A percentile compares a stretch with the other conserved stretches of the same genome.
Conservation (phyloP, 192 early-diverging fungal genomes). For the Linnemannia schmuckeri region DNA sequence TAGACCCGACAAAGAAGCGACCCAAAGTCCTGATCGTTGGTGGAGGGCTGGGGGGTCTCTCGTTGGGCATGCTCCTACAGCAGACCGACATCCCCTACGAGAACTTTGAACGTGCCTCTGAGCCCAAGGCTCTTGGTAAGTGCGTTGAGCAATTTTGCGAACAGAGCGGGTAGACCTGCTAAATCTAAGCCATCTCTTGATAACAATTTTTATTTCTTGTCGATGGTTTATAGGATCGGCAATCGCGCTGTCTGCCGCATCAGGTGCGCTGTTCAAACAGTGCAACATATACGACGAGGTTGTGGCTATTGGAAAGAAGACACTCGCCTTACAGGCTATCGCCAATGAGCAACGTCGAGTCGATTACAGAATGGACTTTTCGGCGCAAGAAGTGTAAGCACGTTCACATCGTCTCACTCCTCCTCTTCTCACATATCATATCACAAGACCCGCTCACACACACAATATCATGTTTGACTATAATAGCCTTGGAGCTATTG, state of each 20-base stretch:
- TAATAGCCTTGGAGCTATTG: background rate
- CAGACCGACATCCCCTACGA: background rate
- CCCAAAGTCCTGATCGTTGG: background rate
- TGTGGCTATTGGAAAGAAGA: background rate
- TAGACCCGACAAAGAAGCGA: background rate
- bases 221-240: background rate
- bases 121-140: background rate
- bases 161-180: too few relatives aligned
- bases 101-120: background rate
- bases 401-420: background rate
- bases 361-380: background rate
- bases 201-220: too few relatives aligned
- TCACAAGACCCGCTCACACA: background rate
- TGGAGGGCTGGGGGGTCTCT: background rate
- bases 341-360: background rate
- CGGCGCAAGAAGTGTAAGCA: background rate
- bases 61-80: background rate
- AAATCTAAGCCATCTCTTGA: background rate
- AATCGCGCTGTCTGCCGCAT: background rate
- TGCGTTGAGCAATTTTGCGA: background rate
- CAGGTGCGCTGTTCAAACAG: background rate
- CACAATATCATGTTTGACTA: background rate
- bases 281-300: background rate
- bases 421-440: background rate
- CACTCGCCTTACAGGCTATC: background rate